Evolutionary conservation across 164 flowering plant genomes (phyloP), one percentile per base, ranked within the genome.

Genomic region (Dillenia suffruticosa): DNA sequence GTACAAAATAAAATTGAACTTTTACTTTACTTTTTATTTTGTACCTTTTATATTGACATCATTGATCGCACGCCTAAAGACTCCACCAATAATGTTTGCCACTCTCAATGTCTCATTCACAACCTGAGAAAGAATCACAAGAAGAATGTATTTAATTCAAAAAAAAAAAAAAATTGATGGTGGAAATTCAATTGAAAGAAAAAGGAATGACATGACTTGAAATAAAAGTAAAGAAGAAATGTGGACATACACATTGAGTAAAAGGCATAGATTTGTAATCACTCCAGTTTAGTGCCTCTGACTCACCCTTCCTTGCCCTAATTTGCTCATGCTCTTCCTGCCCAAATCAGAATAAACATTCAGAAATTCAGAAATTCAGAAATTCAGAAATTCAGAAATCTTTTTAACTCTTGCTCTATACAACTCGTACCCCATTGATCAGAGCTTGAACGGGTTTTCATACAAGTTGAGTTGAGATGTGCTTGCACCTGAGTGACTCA

Each of bases 251-350:
- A 56, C 97, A 94, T 77, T 87, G 96, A 43, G 99, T 92, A 77
- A 95, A 95, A 9, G 88, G 82, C 96, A 89, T 88, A 7, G 99
- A 84, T 63, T 92, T 92, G 72, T 86, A 92, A 69, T 95, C 97
- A 26, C 64, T 80, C 99, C 99, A 95, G 43, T 70, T 71, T 12
- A 92, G 74, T 45, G 78, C 63, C 22, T 81, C 80, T 0, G 61
- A 16, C 32, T 67, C 70, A 1, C 67, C 62, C 71, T 81, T 88
- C 65, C 61, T 77, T 16, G 77, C 76, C 57, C 83, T 72, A 58
- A 95, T 92, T 73, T 62, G 77, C 0, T 95, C 97, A 19, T 95
- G 97, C 71, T 94, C 99, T 62, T 83, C 92, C 96, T 91, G 83
- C 55, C 47, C 48, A 26, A 50, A 9, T 9, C 40, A 51, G 17